phyloP scores from a whole-genome alignment of 352 stramenopile genomes.

The Phytophthora sp. region DNA sequence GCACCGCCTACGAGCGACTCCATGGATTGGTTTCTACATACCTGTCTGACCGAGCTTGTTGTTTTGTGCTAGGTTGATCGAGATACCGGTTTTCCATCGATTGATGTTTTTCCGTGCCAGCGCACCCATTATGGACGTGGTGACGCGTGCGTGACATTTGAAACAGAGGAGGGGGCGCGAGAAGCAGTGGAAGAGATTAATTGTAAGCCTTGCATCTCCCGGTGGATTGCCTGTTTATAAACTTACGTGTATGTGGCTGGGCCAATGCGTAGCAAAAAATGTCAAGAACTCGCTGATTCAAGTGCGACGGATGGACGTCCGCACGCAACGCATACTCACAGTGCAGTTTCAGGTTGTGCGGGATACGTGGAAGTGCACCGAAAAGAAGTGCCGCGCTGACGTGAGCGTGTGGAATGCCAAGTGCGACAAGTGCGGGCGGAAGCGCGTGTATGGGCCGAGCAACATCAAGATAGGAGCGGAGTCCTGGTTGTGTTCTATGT shows the following conservation, averaged over 20 bases:
- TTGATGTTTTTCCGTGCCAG: constrained; percentile 62
- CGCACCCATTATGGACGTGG: constrained; percentile 54
- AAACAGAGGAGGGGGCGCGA: constrained; percentile 36
- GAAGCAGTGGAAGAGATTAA: constrained; percentile 64
- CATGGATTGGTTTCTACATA: neutral
- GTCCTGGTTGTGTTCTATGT: constrained; percentile 81
- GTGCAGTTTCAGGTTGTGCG: constrained; percentile 48
- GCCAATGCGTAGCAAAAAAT: constrained; percentile 57
- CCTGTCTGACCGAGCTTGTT: neutral
- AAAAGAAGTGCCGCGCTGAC: constrained; percentile 46
- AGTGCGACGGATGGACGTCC: constrained; percentile 49
- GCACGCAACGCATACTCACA: constrained; percentile 52
- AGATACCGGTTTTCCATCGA: constrained; percentile 51
- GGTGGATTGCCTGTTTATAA: too few relatives aligned
- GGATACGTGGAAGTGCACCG: constrained; percentile 63
- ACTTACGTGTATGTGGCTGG: too few relatives aligned
- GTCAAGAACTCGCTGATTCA: constrained; percentile 64
- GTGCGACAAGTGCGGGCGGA: constrained; percentile 51
- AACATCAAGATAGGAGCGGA: constrained; percentile 46
- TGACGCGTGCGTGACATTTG: constrained; percentile 60
- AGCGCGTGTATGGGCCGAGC: constrained; percentile 61
- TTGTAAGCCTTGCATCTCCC: too few relatives aligned
- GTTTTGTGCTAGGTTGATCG: constrained; percentile 43
- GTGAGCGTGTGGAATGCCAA: constrained; percentile 70
- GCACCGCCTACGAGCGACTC: neutral